These are phyloP conservation scores for Pythium myriotylum DNA, from an alignment of 352 stramenopile species.

Conservation along the genomic window DNA sequence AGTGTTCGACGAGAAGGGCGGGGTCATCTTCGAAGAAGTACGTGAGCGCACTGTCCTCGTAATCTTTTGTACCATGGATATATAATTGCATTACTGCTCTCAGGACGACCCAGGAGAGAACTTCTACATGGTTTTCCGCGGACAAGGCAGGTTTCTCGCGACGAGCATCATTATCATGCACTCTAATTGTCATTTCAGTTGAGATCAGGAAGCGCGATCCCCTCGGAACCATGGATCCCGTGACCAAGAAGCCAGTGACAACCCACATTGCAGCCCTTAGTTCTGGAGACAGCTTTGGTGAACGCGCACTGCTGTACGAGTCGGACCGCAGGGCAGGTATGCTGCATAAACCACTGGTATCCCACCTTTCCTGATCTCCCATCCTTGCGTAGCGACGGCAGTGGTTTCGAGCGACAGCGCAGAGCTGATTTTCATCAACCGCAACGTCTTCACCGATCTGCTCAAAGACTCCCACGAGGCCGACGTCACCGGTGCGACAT, in stretches of 20 bases:
- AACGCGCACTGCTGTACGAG: constrained; percentile 65
- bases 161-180: neutral
- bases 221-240: constrained; percentile 2
- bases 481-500: constrained; percentile 35
- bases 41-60: neutral
- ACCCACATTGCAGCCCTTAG: constrained; percentile 49
- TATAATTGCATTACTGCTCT: neutral
- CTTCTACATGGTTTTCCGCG: constrained; percentile 80
- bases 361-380: neutral
- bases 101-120: constrained; percentile 76
- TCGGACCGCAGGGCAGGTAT: constrained; percentile 64
- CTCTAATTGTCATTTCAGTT: constrained; percentile 29
- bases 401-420: constrained; percentile 45
- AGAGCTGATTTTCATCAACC: constrained; percentile 76
- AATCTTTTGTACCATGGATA: neutral
- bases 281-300: constrained; percentile 76
- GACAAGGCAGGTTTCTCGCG: constrained; percentile 44
- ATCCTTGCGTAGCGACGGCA: constrained; percentile 47
- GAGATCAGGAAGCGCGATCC: constrained; percentile 46
- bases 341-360: neutral
- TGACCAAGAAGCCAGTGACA: constrained; percentile 23
- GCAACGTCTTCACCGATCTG: constrained; percentile 65
- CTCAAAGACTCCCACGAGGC: constrained; percentile 64
- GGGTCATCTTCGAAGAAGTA: constrained; percentile 60
- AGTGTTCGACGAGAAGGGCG: constrained; percentile 42